Conservation (phyloP, 176 grass and related monocot species). For the Triticum dicoccoides region DNA sequence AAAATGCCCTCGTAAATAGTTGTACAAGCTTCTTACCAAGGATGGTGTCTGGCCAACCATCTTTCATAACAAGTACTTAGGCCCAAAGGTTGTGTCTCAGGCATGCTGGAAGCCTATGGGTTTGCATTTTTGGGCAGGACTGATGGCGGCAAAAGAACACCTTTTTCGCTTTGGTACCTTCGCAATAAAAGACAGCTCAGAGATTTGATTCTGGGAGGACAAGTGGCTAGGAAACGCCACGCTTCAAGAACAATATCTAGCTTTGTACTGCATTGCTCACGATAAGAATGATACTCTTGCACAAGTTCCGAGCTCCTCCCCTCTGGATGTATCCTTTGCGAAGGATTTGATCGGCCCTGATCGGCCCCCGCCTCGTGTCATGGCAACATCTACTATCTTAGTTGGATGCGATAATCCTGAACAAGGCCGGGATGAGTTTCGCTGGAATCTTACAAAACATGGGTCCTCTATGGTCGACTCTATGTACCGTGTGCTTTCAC, state of each 20-base stretch:
- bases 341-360: neutral
- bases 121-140: neutral
- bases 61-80: neutral
- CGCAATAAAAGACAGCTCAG: neutral
- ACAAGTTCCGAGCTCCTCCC: neutral
- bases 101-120: neutral
- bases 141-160: neutral
- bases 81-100: neutral
- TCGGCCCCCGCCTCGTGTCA: neutral
- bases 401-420: neutral
- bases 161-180: neutral
- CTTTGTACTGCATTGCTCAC: neutral
- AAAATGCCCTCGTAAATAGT: neutral
- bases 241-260: neutral
- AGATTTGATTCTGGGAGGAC: neutral
- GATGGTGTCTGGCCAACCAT: neutral
- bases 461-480: neutral
- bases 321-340: neutral
- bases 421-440: neutral
- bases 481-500: neutral
- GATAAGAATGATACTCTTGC: neutral
- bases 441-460: neutral
- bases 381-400: neutral
- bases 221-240: neutral
- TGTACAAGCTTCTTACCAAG: neutral